These are phyloP conservation scores for Tylopilus orsonianus DNA, from an alignment of 1,284 basidiomycete genomes.

Conservation along the genomic window DNA sequence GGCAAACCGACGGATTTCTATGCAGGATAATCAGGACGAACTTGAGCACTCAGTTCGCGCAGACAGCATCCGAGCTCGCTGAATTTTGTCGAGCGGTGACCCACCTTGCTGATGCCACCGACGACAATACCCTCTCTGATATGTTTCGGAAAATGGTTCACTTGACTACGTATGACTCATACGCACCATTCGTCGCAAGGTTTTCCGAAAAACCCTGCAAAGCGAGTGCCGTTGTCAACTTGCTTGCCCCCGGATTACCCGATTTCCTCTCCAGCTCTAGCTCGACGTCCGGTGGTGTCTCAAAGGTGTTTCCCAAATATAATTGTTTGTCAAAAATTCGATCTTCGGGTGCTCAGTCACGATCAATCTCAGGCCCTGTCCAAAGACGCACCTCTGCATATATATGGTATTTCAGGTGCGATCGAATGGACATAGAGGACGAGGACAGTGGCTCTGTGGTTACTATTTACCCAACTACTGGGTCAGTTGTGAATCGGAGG, in stretches of 20 bases:
- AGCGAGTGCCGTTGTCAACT: constrained; percentile 1
- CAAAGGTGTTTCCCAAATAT: constrained; percentile 10
- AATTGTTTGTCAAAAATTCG: neutral
- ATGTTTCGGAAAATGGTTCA: neutral
- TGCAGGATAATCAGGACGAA: constrained; percentile 6
- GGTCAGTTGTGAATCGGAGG: neutral
- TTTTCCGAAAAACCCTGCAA: constrained; percentile 13
- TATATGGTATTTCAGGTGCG: neutral
- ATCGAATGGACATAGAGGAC: neutral
- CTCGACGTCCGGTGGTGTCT: neutral
- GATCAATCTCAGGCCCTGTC: neutral
- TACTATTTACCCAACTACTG: neutral
- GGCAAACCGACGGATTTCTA: neutral
- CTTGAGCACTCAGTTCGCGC: neutral
- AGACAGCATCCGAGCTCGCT: too few relatives aligned
- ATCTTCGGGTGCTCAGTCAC: neutral
- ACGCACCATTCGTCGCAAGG: constrained; percentile 7
- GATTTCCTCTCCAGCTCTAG: neutral
- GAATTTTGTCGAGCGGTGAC: constrained; percentile 2
- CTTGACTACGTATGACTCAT: constrained; percentile 12
- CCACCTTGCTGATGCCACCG: neutral
- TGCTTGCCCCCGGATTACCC: too few relatives aligned
- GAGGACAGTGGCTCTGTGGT: neutral
- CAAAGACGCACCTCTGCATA: neutral
- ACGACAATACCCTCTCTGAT: neutral